These are phyloP conservation scores for Talaromyces wortmannii DNA, from an alignment of 495 filamentous ascomycete genomes.

Conservation along the genomic window DNA sequence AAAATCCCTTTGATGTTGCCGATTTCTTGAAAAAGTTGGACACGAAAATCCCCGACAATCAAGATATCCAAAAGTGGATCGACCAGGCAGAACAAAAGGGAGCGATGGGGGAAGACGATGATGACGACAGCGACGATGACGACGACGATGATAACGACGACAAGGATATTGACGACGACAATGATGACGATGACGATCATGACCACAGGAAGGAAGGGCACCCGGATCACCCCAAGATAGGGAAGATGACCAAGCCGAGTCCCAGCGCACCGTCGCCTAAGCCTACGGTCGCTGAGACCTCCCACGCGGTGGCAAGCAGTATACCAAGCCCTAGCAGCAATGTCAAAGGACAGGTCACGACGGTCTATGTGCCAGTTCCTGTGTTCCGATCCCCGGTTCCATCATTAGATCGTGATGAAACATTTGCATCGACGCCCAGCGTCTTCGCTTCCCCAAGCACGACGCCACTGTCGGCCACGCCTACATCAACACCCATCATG, in stretches of 20 bases:
- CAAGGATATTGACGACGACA: background rate
- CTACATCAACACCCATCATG: background rate
- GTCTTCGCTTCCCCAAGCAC: background rate
- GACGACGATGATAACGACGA: background rate
- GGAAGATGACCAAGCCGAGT: background rate
- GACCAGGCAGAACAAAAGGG: conserved; percentile 1
- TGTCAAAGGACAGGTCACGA: background rate
- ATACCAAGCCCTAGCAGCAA: background rate
- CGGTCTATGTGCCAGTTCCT: background rate
- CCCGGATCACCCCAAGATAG: background rate
- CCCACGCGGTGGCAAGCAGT: background rate
- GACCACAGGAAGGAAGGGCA: background rate
- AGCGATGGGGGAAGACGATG: background rate
- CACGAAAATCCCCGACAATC: conserved; percentile 1
- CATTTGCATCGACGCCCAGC: background rate
- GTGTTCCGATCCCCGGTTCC: background rate
- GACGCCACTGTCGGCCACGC: background rate
- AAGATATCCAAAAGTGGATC: conserved; percentile 2
- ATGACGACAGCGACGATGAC: background rate
- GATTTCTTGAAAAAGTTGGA: background rate
- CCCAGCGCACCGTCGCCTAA: background rate
- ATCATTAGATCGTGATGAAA: background rate
- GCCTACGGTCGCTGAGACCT: background rate
- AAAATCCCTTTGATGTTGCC: conserved; percentile 2
- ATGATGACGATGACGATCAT: background rate